Base-by-base conservation (phyloP, 169 alveolate species). In the Plasmodium sp. region DNA sequence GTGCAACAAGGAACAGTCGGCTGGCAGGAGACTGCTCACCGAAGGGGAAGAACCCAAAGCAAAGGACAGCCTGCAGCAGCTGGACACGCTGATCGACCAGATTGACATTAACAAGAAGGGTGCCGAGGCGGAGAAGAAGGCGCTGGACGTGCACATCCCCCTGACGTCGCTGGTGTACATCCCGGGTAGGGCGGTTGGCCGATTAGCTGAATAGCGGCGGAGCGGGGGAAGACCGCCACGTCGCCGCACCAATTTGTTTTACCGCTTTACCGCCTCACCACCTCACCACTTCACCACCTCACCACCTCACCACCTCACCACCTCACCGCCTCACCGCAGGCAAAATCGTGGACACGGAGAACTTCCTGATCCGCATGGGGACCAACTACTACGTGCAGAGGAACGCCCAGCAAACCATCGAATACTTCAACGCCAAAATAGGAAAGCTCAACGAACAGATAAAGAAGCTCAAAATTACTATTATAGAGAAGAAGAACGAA, bases 331-430 rank as follows among this genome's bases (percentile, higher is more conserved):
- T 54, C n/a, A 22, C n/a, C 83, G 5, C 16, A 88, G 94, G 94
- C 48, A 88, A 88, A 88, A 88, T 88, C 36, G 83, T 80, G 9
- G 67, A 88, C 41, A 88, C 94, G 33, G 94, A 88, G n/a, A 88
- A 79, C 22, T 88, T 88, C 73, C 34, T 88, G 6, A 71, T 88
- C 2, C 94, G 88, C 45, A 88, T 88, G 94, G 94, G 94, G 10
- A 88, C 94, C 9, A 88, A 88, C 51, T 88, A 88, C 73, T 88
- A 79, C 72, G 94, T 88, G n/a, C 83, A 88, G 73, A 88, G 94
- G 51, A 80, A 88, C 81, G 41, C 90, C 22, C 45, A 54, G 22
- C 94, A 88, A 22, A 80, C 88, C 9, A 88, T 88, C 73, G 90
- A 88, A 5, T 88, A 88, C 12, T 88, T 79, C 62, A 80, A 88